Conservation (phyloP, 257 asterid genomes). For the Solanum chmielewskii region DNA sequence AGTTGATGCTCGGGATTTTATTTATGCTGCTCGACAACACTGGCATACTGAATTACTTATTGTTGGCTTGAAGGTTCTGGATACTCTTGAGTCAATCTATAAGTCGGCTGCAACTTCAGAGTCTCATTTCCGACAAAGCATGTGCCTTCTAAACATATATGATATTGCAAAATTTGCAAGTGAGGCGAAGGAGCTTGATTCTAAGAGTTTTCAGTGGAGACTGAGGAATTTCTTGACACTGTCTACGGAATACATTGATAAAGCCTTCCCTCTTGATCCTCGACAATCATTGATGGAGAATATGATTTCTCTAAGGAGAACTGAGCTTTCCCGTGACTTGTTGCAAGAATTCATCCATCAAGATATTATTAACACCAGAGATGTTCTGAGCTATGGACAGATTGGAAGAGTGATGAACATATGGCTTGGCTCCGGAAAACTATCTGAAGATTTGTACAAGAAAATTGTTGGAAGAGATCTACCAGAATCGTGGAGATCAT, state of each 20-base stretch:
- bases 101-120: neutral
- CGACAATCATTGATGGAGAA: constrained; percentile 17
- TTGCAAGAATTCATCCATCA: constrained; percentile 20
- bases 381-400: constrained; percentile 19
- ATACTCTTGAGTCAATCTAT: constrained; percentile 21
- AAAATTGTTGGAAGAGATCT: constrained; percentile 4
- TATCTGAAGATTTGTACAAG: neutral
- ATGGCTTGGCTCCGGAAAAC: constrained; percentile 32
- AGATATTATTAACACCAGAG: neutral
- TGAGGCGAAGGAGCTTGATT: constrained; percentile 1
- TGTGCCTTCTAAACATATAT: constrained; percentile 19
- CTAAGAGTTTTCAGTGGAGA: neutral
- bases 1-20: constrained; percentile 29
- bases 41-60: constrained; percentile 25
- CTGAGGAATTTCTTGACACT: constrained; percentile 3
- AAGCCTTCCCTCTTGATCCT: constrained; percentile 34
- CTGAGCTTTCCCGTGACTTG: constrained; percentile 20
- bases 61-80: constrained; percentile 33
- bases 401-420: constrained; percentile 32
- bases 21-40: constrained; percentile 25
- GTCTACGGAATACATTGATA: constrained; percentile 12
- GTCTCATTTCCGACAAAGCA: constrained; percentile 18
- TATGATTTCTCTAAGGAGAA: constrained; percentile 25
- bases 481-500: constrained; percentile 21
- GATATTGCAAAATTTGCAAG: constrained; percentile 17